Conservation (phyloP, 129 eudicot species). For the Saposhnikovia divaricata region DNA sequence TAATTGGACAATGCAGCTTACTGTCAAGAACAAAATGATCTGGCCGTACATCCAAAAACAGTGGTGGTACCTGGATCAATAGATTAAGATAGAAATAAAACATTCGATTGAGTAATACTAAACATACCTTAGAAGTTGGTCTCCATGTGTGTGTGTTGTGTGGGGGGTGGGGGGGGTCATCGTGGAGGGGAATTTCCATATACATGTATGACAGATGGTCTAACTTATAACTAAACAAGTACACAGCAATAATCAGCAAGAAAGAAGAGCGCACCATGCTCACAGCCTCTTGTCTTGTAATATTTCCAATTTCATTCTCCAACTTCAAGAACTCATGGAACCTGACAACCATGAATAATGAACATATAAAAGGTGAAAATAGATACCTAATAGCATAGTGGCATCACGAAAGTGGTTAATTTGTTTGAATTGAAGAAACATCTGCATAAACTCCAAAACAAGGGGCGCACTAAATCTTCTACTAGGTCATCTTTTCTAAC, state of each 20-base stretch:
- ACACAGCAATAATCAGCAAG: constrained; percentile 1
- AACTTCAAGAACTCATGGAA: constrained; percentile 95
- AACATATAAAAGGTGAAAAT: not conserved
- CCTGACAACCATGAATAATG: constrained; percentile 37
- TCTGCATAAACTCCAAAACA: not conserved
- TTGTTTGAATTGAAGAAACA: not conserved
- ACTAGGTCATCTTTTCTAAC: not conserved
- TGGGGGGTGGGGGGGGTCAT: not conserved
- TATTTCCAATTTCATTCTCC: constrained; percentile 93
- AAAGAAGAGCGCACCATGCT: constrained; percentile 70
- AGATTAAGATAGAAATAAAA: constrained; percentile 10
- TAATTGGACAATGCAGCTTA: constrained; percentile 35
- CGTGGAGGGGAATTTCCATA: not conserved
- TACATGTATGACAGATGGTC: not conserved
- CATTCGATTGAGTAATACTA: not conserved
- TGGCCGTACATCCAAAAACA: constrained; percentile 78
- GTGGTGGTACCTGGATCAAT: constrained; percentile 77
- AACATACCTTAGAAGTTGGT: constrained; percentile 4
- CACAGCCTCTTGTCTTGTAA: constrained; percentile 98
- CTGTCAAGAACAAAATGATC: constrained; percentile 95
- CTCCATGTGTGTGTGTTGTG: too few relatives aligned
- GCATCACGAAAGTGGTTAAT: not conserved
- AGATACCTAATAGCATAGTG: not conserved
- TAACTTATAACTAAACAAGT: not conserved
- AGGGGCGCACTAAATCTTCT: not conserved